phyloP scores from a whole-genome alignment of 1,284 basidiomycete species.

The Termitomyces sp. region DNA sequence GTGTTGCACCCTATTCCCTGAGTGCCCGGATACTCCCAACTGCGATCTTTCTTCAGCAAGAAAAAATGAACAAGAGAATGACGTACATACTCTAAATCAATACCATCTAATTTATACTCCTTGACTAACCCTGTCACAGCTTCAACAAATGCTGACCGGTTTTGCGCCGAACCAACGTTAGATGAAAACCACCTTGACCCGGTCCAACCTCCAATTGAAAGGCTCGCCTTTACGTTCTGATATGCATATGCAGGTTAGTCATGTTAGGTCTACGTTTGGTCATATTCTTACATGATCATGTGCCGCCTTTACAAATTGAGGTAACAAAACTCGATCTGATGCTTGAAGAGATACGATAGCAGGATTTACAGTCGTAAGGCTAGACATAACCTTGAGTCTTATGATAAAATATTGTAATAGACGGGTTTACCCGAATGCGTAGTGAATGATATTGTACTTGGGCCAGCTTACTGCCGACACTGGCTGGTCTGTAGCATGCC shows the following conservation, averaged over 20 bases:
- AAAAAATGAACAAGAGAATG: not conserved
- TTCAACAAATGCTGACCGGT: slow-evolving; percentile 63
- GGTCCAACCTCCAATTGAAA: slow-evolving; percentile 88
- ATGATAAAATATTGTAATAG: not conserved
- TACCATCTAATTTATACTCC: slow-evolving; percentile 70
- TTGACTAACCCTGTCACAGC: slow-evolving; percentile 58
- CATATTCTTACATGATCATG: slow-evolving; percentile 40
- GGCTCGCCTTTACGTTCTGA: slow-evolving; percentile 61
- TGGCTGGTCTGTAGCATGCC: slow-evolving; percentile 45
- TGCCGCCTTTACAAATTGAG: slow-evolving; percentile 51
- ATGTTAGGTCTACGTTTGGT: not conserved
- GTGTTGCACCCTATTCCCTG: slow-evolving; percentile 73
- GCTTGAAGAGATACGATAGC: slow-evolving; percentile 35
- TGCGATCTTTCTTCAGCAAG: slow-evolving; percentile 25
- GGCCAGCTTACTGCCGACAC: slow-evolving; percentile 51
- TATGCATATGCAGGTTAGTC: not conserved
- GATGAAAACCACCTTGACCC: slow-evolving; percentile 77
- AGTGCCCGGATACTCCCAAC: slow-evolving; percentile 83
- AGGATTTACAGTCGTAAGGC: slow-evolving; percentile 44
- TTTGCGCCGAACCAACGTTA: slow-evolving; percentile 55
- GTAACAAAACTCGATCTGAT: slow-evolving; percentile 39
- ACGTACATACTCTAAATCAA: slow-evolving; percentile 76
- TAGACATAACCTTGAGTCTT: slow-evolving; percentile 17
- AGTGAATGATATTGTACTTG: slow-evolving; percentile 60
- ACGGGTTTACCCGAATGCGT: slow-evolving; percentile 55